Evolutionary conservation across 805 yeast species (phyloP).

Genomic region (Zygotorulaspora florentina): DNA sequence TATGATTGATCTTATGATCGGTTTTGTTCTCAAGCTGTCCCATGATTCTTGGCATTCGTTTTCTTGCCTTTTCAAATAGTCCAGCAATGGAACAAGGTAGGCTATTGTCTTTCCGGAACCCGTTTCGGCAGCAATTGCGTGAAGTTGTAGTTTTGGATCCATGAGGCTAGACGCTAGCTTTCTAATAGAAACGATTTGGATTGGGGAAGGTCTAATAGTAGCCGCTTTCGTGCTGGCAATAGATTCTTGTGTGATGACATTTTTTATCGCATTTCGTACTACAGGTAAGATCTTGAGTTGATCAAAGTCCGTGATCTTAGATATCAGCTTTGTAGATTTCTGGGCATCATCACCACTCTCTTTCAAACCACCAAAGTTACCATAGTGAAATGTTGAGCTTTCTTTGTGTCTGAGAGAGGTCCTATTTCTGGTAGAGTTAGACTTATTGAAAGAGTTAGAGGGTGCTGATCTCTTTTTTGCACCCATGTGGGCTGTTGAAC

Average conservation of each 20-base stretch:
- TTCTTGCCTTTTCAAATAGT: constrained; percentile 60
- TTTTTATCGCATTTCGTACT: constrained; percentile 56
- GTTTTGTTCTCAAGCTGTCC: constrained; percentile 33
- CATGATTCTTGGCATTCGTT: constrained; percentile 36
- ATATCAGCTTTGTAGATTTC: constrained; percentile 39
- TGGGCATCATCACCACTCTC: constrained; percentile 37
- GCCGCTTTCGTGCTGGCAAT: constrained; percentile 30
- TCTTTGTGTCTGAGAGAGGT: background rate
- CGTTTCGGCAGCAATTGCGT: constrained; percentile 90
- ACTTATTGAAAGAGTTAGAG: no score
- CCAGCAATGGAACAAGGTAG: constrained; percentile 70
- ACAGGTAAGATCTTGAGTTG: constrained; percentile 62
- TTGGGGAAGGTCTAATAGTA: constrained; percentile 59
- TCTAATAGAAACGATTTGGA: constrained; percentile 71
- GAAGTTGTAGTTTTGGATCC: constrained; percentile 49
- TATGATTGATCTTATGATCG: constrained; percentile 65
- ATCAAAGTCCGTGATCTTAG: constrained; percentile 59
- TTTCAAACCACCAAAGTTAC: constrained; percentile 46
- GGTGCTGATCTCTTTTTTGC: no score
- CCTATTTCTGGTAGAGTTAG: background rate
- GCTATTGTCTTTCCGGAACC: constrained; percentile 98
- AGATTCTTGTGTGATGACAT: constrained; percentile 49
- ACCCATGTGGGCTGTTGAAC: no score
- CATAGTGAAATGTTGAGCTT: constrained; percentile 36
- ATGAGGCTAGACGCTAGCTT: constrained; percentile 31